Evolutionary conservation across 306 rosid genomes (phyloP).

Genomic region (Luffa aegyptiaca): DNA sequence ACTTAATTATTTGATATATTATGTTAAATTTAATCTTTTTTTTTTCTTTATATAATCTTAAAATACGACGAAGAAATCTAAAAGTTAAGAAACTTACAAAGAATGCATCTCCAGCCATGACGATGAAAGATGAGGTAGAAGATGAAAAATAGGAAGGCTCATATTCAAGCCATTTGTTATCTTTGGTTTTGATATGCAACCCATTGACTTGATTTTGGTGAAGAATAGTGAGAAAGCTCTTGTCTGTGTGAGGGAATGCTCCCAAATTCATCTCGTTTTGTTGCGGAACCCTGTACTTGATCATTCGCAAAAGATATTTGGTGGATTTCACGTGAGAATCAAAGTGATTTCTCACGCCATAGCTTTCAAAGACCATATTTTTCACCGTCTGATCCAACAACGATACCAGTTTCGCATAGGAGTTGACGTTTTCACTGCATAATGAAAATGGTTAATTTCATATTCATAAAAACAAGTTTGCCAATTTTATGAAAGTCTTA

Average conservation of each 20-base stretch:
- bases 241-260: conserved; percentile 13
- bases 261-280: conserved; percentile 4
- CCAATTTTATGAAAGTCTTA: too few species aligned
- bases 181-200: conserved; percentile 9
- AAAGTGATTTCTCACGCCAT: conserved; percentile 2
- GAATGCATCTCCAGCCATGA: conserved; percentile 20
- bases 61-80: too few species aligned
- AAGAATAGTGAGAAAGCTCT: conserved; percentile 16
- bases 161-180: conserved; percentile 14
- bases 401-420: not conserved
- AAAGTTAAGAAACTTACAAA: not conserved
- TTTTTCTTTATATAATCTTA: too few species aligned
- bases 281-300: conserved; percentile 14
- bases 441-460: not conserved
- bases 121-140: conserved; percentile 1
- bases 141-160: conserved; percentile 4
- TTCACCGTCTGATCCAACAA: conserved; percentile 10
- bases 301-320: conserved; percentile 5
- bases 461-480: too few species aligned
- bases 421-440: not conserved
- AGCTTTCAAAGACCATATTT: conserved; percentile 22
- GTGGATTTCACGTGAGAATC: conserved; percentile 13
- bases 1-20: too few species aligned
- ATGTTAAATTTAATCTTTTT: too few species aligned
- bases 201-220: conserved; percentile 18